Percentiles rank a stretch among this genome's conserved stretches.
Evolutionary conservation across 177 flowering plant species (phyloP).

Genomic region (Tripterygium wilfordii): DNA sequence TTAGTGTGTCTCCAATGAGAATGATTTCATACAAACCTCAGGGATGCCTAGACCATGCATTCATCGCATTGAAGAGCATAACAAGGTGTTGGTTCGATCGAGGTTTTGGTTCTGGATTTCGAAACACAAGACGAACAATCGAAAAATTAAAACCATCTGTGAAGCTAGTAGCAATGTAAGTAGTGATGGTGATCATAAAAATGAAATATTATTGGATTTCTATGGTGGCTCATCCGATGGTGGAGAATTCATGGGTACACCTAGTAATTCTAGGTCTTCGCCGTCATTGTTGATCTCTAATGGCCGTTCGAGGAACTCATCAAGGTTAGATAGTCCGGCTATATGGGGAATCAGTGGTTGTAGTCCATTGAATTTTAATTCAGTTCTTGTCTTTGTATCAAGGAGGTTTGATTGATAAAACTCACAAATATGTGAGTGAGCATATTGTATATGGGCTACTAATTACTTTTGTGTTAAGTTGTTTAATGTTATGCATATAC

Average conservation of each 20-base stretch:
- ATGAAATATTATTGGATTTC: not conserved
- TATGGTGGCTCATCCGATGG: constrained; percentile 24
- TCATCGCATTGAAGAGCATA: constrained; percentile 6
- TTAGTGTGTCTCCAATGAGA: too few relatives aligned
- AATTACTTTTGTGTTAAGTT: not conserved
- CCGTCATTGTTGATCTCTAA: constrained; percentile 15
- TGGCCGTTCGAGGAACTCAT: constrained; percentile 4
- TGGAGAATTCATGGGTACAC: constrained; percentile 9
- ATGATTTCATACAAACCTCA: too few relatives aligned
- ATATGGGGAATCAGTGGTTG: constrained; percentile 18
- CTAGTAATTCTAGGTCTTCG: constrained; percentile 8
- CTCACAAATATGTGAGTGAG: too few relatives aligned
- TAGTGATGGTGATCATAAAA: not conserved
- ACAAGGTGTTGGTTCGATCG: constrained; percentile 3
- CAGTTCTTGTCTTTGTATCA: constrained; percentile 4
- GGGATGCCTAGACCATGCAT: constrained; percentile 25
- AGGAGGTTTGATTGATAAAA: constrained; percentile 14
- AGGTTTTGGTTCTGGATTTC: constrained; percentile 22
- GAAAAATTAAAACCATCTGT: not conserved
- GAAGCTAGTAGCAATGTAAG: not conserved
- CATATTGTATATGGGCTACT: not conserved
- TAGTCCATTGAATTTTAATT: constrained; percentile 24
- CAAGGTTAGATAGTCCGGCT: not conserved
- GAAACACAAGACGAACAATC: constrained; percentile 14
- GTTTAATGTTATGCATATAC: not conserved